Conservation (phyloP, 805 yeast genomes). For the Candida chilensis region DNA sequence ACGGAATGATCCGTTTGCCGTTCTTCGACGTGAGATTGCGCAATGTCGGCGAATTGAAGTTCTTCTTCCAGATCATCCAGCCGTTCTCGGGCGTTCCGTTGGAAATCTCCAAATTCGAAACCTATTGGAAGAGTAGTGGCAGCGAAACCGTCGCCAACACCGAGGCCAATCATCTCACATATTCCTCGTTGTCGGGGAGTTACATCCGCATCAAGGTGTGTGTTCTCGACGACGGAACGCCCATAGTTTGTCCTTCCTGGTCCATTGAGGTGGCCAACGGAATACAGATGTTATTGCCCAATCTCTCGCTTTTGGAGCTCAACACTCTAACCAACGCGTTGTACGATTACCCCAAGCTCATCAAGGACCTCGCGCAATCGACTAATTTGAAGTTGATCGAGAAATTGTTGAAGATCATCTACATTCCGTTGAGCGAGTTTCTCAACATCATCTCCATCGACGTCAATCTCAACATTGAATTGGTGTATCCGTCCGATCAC, state of each 20-base stretch:
- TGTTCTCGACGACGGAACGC: constrained; percentile 73
- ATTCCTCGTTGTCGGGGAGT: constrained; percentile 81
- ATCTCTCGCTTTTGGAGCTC: constrained; percentile 40
- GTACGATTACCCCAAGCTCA: constrained; percentile 28
- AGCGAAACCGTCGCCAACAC: constrained; percentile 6
- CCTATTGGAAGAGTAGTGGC: constrained; percentile 88
- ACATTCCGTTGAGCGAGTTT: constrained; percentile 52
- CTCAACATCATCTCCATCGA: constrained; percentile 45
- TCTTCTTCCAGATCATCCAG: constrained; percentile 73
- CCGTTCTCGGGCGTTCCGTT: constrained; percentile 83
- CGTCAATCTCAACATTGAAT: constrained; percentile 65
- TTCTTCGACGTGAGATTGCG: constrained; percentile 74
- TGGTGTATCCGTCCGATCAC: constrained; percentile 60
- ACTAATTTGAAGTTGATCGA: constrained; percentile 25
- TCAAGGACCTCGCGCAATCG: constrained; percentile 20
- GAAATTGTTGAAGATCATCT: constrained; percentile 33
- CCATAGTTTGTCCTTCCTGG: constrained; percentile 71
- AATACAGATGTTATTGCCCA: constrained; percentile 51
- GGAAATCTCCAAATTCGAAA: constrained; percentile 87
- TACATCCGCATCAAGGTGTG: constrained; percentile 66
- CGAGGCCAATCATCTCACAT: background rate
- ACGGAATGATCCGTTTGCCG: constrained; percentile 39
- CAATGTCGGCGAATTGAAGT: constrained; percentile 71
- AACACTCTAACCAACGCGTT: constrained; percentile 16
- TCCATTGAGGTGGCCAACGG: constrained; percentile 39